Percentiles rank a stretch among this genome's conserved stretches.
These are phyloP conservation scores for Beauveria medogensis DNA, from an alignment of 2,329 filamentous ascomycete genomes.

Conservation along the genomic window DNA sequence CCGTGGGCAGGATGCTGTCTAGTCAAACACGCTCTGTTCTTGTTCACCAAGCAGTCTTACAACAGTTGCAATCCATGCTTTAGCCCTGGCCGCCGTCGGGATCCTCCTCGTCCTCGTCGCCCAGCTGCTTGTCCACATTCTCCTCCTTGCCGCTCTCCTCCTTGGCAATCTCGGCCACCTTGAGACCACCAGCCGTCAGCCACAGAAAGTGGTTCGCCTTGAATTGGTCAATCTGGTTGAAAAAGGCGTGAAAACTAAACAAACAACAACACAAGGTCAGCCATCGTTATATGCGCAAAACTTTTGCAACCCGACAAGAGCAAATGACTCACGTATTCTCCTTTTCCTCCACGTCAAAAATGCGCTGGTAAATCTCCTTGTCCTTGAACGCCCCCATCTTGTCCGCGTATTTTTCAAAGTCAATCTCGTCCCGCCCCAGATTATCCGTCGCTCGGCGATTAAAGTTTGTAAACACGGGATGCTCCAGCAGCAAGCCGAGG, in stretches of 20 bases:
- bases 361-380: conserved; percentile 81
- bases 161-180: conserved; percentile 41
- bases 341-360: conserved; percentile 83
- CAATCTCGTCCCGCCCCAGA: conserved; percentile 59
- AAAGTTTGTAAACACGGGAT: conserved; percentile 85
- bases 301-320: not conserved
- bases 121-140: conserved; percentile 39
- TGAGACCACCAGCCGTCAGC: conserved; percentile 60
- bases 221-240: conserved; percentile 72
- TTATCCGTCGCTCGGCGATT: conserved; percentile 63
- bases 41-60: not conserved
- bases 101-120: conserved; percentile 45
- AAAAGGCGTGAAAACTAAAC: conserved; percentile 64
- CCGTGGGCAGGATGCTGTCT: not conserved
- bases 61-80: not conserved
- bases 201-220: conserved; percentile 65
- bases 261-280: not conserved
- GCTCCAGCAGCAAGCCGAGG: conserved; percentile 77
- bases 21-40: not conserved
- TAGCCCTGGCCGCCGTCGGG: conserved; percentile 39
- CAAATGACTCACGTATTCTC: conserved; percentile 65
- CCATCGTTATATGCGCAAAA: not conserved
- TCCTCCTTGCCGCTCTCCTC: conserved; percentile 31
- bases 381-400: conserved; percentile 87
- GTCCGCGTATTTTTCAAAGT: conserved; percentile 69